Base-by-base conservation (phyloP, 495 filamentous ascomycete genomes). In the Trichoderma erinaceum region DNA sequence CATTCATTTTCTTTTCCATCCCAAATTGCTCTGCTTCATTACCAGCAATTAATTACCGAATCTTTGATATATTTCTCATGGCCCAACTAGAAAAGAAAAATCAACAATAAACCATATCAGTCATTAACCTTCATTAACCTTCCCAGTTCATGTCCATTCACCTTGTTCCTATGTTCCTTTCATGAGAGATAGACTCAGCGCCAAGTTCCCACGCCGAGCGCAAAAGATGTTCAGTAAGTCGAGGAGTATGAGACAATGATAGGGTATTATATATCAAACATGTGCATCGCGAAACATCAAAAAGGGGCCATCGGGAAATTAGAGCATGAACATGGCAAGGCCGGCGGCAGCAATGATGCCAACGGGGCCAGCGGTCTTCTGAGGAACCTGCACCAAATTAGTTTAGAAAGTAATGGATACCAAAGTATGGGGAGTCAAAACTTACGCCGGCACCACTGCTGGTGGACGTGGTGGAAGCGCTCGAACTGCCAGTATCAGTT, bases 301-400 rank as follows among this genome's bases (percentile, higher is more conserved):
- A 67, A 61, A 61, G 29, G 29, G 35, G 48, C 46, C 48, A 41
- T 56, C 27, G 15, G 10, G 66, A 23, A 10, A 21, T 74, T 73
- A 78, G 25, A 78, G 74, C 32, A 78, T 68, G 58, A 69, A 68
- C 25, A 71, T 74, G 10, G 75, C 76, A 25, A 78, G 63, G 65
- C 76, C 76, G n/a, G 76, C 76, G 27, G 75, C 76, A 56, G 74
- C 75, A 46, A 78, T 35, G 68, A 76, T 52, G n/a, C 76, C 65
- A n/a, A 69, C 67, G 10, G 76, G 76, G 44, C 73, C 75, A 35
- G 72, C 74, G 1, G 76, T 78, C 44, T 67, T 64, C 56, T 74
- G 74, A 44, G 73, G 67, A 66, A 67, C 74, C 75, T 75, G 27
- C 52, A 41, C 43, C n/a, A 1, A 21, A n/a, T 65, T 15, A 43